Evolutionary conservation across 768 basidiomycete species (phyloP).

Genomic region (Chalciporus piperatus): DNA sequence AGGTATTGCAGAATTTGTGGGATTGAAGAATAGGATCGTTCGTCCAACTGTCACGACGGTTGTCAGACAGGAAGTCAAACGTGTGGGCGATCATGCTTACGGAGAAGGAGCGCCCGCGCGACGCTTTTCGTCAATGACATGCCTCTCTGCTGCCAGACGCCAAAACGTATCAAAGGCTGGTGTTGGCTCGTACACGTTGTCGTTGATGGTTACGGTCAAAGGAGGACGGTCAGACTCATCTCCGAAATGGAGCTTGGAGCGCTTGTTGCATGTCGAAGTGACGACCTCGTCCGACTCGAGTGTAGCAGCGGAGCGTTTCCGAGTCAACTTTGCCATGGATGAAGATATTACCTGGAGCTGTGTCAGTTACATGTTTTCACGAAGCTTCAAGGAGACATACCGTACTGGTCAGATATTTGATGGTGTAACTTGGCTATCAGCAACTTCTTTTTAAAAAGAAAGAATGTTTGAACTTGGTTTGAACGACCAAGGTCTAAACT

Average conservation of each 20-base stretch:
- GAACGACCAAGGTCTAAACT: neutral
- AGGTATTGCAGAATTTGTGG: constrained; percentile 71
- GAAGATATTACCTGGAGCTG: neutral
- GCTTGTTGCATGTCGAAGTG: constrained; percentile 19
- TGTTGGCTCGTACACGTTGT: constrained; percentile 41
- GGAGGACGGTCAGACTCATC: constrained; percentile 16
- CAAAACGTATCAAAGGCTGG: constrained; percentile 62
- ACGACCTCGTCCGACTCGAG: constrained; percentile 1
- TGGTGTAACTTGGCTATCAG: too few species aligned
- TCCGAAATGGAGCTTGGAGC: constrained; percentile 23
- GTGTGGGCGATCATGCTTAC: constrained; percentile 36
- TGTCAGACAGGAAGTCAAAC: constrained; percentile 11
- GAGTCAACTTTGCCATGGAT: constrained; percentile 1
- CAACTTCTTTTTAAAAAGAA: too few species aligned
- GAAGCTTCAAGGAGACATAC: too few species aligned
- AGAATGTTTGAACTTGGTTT: too few species aligned
- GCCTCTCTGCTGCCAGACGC: constrained; percentile 55
- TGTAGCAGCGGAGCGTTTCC: constrained; percentile 20
- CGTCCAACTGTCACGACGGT: constrained; percentile 56
- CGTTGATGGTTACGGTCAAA: constrained; percentile 34
- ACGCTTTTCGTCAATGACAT: constrained; percentile 54
- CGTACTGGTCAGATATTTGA: too few species aligned
- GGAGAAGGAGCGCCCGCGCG: constrained; percentile 47
- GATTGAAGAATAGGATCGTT: constrained; percentile 53
- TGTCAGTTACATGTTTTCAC: neutral